Percentiles rank a stretch among this genome's conserved stretches.
phyloP scores from a whole-genome alignment of 169 alveolate species.

The Besnoitia besnoiti region DNA sequence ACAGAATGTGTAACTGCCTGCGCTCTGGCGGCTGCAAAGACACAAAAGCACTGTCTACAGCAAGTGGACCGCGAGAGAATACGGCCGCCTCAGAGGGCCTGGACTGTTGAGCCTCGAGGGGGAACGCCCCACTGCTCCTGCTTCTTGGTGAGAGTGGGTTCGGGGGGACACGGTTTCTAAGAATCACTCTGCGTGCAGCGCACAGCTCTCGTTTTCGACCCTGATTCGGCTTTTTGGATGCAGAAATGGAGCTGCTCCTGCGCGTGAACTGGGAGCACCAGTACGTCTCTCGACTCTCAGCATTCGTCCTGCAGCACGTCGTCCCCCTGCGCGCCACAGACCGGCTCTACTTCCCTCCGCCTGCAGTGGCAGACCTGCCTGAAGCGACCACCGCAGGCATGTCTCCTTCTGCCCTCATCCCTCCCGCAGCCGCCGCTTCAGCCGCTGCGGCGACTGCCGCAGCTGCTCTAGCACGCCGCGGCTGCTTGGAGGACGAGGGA shows the following conservation, averaged over 20 bases:
- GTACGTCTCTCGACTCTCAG: background rate
- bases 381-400: background rate
- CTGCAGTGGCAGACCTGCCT: background rate
- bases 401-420: background rate
- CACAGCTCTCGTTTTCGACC: no score
- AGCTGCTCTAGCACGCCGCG: background rate
- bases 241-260: conserved; percentile 19
- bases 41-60: no score
- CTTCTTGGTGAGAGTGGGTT: no score
- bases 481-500: background rate
- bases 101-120: no score
- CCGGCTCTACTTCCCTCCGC: conserved; percentile 28
- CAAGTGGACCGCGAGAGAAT: no score
- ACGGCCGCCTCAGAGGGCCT: no score
- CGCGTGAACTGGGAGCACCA: conserved; percentile 45
- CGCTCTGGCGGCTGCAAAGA: no score
- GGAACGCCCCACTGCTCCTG: no score
- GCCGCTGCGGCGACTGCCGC: conserved; percentile 35
- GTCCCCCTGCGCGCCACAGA: background rate
- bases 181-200: no score
- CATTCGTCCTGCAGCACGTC: conserved; percentile 27
- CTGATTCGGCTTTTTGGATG: no score
- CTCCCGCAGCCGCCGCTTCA: conserved; percentile 17
- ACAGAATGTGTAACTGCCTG: no score
- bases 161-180: no score